Evolutionary conservation across 352 stramenopile genomes (phyloP).

Genomic region (Phytophthora citrophthora): DNA sequence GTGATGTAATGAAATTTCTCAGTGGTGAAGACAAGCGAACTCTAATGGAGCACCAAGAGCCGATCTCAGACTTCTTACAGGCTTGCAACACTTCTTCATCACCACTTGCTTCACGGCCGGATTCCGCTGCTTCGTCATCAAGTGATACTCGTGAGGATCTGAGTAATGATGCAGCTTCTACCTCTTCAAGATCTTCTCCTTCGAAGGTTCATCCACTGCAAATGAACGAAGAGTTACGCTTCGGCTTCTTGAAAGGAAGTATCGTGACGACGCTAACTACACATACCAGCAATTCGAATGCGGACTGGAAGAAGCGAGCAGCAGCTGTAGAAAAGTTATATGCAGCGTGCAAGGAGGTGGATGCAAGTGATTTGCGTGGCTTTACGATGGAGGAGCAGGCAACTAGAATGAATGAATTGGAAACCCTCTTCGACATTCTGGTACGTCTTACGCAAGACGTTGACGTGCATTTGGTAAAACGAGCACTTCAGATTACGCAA

Average conservation of each 20-base stretch:
- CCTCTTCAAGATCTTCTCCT: constrained; percentile 15
- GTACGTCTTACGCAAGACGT: constrained; percentile 66
- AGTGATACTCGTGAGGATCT: neutral
- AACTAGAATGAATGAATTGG: constrained; percentile 26
- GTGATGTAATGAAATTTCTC: constrained; percentile 59
- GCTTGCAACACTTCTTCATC: constrained; percentile 19
- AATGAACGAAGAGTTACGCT: constrained; percentile 27
- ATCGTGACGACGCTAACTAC: constrained; percentile 43
- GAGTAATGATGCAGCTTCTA: neutral
- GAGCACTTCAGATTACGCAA: constrained; percentile 63
- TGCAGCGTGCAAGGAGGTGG: constrained; percentile 40
- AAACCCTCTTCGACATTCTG: constrained; percentile 53
- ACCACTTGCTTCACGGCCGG: constrained; percentile 11
- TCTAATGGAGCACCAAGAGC: constrained; percentile 48
- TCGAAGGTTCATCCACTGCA: constrained; percentile 26
- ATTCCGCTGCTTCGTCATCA: constrained; percentile 8
- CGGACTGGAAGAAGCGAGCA: constrained; percentile 75
- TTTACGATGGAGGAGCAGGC: constrained; percentile 15
- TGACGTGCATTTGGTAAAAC: constrained; percentile 72
- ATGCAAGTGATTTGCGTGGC: constrained; percentile 25
- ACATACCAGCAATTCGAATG: constrained; percentile 64
- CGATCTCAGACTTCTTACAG: constrained; percentile 60
- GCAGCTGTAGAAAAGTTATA: constrained; percentile 67
- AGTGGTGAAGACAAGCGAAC: constrained; percentile 70
- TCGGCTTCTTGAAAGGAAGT: constrained; percentile 54